phyloP scores from a whole-genome alignment of 2,329 filamentous ascomycete genomes.

The Aspergillus novofumigatus region DNA sequence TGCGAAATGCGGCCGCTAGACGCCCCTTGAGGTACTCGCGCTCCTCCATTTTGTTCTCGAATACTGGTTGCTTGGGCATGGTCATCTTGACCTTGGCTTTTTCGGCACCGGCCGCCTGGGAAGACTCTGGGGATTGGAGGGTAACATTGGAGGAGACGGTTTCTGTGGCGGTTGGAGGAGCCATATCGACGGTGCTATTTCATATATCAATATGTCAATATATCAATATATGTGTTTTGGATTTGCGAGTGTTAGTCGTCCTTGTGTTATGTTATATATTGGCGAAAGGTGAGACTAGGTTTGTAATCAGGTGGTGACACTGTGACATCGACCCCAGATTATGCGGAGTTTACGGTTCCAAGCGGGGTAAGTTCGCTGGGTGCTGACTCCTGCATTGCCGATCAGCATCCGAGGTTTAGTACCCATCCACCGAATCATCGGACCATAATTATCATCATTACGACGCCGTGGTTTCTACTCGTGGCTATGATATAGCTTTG shows the following conservation, averaged over 20 bases:
- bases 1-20: constrained; percentile 53
- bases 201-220: neutral
- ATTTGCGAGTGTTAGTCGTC: too few species aligned
- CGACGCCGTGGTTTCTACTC: neutral
- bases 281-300: neutral
- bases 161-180: constrained; percentile 27
- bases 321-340: neutral
- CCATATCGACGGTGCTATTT: constrained; percentile 13
- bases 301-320: neutral
- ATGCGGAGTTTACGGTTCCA: neutral
- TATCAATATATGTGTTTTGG: neutral
- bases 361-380: neutral
- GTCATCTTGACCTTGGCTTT: constrained; percentile 29
- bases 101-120: constrained; percentile 20
- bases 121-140: constrained; percentile 17
- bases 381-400: neutral
- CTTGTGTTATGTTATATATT: neutral
- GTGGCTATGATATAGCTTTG: neutral
- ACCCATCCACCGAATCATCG: neutral
- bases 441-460: neutral
- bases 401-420: neutral
- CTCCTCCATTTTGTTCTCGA: constrained; percentile 43
- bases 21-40: constrained; percentile 53
- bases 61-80: constrained; percentile 34
- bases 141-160: constrained; percentile 12